Evolutionary conservation across 305 asterid species (phyloP).

Genomic region (Fraxinus platypoda): DNA sequence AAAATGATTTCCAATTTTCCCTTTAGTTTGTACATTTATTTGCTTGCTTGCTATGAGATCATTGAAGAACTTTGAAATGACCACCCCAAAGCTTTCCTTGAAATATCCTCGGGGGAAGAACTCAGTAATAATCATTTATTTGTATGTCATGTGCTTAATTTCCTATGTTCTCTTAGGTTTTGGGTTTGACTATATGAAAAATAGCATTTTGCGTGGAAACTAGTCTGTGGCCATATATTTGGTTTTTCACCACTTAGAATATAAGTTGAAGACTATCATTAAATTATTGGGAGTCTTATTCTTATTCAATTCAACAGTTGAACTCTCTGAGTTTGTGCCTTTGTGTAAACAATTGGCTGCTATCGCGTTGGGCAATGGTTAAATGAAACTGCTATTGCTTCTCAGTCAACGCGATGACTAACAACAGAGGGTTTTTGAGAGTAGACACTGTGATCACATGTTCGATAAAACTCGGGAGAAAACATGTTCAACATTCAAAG

Average conservation of each 20-base stretch:
- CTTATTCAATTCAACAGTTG: background rate
- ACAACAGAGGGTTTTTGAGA: too few species aligned
- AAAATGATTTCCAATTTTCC: background rate
- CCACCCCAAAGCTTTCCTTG: slow-evolving; percentile 6
- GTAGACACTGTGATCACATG: too few species aligned
- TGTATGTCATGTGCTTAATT: background rate
- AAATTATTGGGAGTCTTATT: background rate
- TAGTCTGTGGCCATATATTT: background rate
- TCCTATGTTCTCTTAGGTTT: background rate
- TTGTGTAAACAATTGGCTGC: background rate
- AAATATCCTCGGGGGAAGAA: slow-evolving; percentile 8
- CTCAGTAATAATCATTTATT: slow-evolving; percentile 2
- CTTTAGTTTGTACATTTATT: slow-evolving; percentile 16
- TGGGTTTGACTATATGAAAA: background rate
- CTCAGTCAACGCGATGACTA: too few species aligned
- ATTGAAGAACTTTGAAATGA: slow-evolving; percentile 10
- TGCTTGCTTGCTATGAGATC: slow-evolving; percentile 18
- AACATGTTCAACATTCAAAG: too few species aligned
- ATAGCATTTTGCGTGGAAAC: background rate
- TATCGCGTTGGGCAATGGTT: background rate
- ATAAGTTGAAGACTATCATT: background rate
- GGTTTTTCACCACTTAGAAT: background rate
- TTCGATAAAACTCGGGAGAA: too few species aligned
- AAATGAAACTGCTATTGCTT: background rate
- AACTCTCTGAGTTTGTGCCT: background rate